These are phyloP conservation scores for Fragaria ananassa DNA, from an alignment of 306 rosid species.

Conservation along the genomic window DNA sequence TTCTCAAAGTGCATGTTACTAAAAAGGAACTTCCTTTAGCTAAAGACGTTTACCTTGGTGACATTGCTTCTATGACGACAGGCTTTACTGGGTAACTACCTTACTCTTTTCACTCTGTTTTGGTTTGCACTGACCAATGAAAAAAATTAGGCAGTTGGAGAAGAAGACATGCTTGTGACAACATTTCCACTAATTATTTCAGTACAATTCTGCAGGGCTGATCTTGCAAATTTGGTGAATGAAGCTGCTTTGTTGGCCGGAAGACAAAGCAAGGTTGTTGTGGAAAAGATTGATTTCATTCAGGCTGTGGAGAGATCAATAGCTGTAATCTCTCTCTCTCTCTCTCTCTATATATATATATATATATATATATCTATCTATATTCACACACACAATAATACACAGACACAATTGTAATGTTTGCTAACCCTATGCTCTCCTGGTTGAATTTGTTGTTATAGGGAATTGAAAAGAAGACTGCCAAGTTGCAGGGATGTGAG, in stretches of 20 bases:
- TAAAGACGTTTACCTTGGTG: conserved; percentile 58
- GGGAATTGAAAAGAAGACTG: conserved; percentile 98
- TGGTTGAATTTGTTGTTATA: conserved; percentile 33
- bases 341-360: not conserved
- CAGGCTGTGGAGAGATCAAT: conserved; percentile 92
- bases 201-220: conserved; percentile 58
- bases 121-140: not conserved
- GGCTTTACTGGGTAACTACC: conserved; percentile 87
- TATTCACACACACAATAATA: not conserved
- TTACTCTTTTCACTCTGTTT: conserved; percentile 10
- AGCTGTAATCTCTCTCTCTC: conserved; percentile 62
- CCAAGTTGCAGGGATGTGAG: conserved; percentile 88
- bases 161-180: not conserved
- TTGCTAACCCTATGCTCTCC: not conserved
- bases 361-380: not conserved
- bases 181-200: not conserved
- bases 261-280: conserved; percentile 74
- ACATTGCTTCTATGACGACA: conserved; percentile 93
- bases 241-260: conserved; percentile 97
- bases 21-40: conserved; percentile 92
- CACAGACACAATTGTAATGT: too few relatives aligned
- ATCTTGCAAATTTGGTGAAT: conserved; percentile 95
- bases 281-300: conserved; percentile 82
- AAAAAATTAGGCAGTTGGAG: not conserved
- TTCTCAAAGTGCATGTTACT: conserved; percentile 78